These are phyloP conservation scores for Podaxis carcinomalis DNA, from an alignment of 768 basidiomycete genomes.

Conservation along the genomic window DNA sequence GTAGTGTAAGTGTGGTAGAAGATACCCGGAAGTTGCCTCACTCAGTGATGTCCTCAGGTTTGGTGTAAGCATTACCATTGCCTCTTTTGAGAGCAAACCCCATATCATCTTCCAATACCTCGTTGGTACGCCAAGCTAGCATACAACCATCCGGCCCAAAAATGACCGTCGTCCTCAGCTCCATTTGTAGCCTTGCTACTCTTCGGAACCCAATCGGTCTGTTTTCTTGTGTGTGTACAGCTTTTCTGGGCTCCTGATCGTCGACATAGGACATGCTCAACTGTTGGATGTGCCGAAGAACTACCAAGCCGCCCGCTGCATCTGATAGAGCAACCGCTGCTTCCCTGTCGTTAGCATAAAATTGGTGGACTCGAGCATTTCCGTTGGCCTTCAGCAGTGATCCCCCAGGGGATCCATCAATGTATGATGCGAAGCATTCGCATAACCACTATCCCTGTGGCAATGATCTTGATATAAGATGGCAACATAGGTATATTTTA, in stretches of 20 bases:
- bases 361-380: neutral
- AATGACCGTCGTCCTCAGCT: neutral
- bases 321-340: neutral
- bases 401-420: no score
- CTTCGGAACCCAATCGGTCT: slow-evolving; percentile 4
- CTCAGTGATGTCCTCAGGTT: neutral
- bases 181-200: neutral
- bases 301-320: neutral
- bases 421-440: no score
- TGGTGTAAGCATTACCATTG: neutral
- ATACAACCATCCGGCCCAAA: neutral
- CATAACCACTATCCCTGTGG: no score
- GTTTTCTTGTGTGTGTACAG: neutral
- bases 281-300: neutral
- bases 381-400: no score
- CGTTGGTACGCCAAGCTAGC: neutral
- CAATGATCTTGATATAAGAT: no score
- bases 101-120: neutral
- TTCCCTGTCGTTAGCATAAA: neutral
- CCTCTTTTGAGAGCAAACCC: neutral
- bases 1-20: neutral
- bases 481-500: no score
- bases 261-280: neutral
- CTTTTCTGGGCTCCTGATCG: neutral
- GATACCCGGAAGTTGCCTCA: no score